Evolutionary conservation across 169 alveolate species (phyloP), one percentile per base, ranked within the genome.

Genomic region (Babesia microti): DNA sequence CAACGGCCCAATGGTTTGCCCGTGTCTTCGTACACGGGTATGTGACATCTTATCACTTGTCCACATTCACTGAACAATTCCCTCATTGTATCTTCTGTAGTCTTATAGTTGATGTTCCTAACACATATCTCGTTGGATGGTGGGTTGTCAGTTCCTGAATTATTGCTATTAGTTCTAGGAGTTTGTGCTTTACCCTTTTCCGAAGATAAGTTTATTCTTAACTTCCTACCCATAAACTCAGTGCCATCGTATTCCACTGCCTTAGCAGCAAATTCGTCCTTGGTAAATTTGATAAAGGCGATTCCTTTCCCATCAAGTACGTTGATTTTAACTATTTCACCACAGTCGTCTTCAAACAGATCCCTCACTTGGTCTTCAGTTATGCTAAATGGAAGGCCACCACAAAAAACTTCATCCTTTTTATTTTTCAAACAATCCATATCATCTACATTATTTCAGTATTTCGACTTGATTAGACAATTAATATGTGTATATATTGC

Each of bases 191-290:
- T 3, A 5, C 48, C 6, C 9, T 7, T 26, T 47, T 85, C 88
- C 0, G 85, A 88, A 11, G 94, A 73, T 41, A 79, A 42, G 44
- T 74, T 87, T 39, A 87, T 85, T 30, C 79, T 85, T 17, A 87
- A 59, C 37, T 54, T 43, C 47, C 91, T 68, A 3, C 91, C 89
- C 49, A 75, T 76, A 54, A 79, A 85, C 40, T 79, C 61, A 15
- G 91, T 79, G 29, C 85, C 85, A 46, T 88, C 85, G 58, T 75
- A 79, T 33, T 78, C 85, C 0, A 81, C 63, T 14, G 95, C 95
- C 68, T 84, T 83, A 36, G 73, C 61, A 6, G 94, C 94, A 3
- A 81, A 72, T 49, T 84, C 88, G 21, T 85, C 90, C 34, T 52
- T 49, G 12, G 61, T 79, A 44, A 88, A 86, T 1, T 90, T 79